Evolutionary conservation across 176 grass and related monocot genomes (phyloP), one percentile per base, ranked within the genome.

Genomic region (Oryza brachyantha): DNA sequence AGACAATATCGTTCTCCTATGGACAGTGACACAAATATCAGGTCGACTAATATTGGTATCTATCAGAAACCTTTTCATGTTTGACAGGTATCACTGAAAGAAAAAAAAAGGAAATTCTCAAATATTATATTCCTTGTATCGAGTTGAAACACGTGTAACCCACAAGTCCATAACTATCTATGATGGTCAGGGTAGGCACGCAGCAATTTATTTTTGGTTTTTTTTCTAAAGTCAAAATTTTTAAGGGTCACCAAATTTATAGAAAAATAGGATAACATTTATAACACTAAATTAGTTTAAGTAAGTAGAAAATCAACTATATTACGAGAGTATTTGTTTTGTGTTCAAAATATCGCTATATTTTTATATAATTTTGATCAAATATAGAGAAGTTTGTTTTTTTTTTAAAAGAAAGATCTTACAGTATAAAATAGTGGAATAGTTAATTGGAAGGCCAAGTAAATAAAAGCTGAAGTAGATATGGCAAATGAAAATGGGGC

Each of bases 81-180:
- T 62, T 27, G 25, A 40, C 5, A 13, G 31, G 10, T n/a, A 52
- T 2, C 52, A 24, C 21, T 2, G 52, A 22, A 10, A 67, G 36
- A 22, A 38, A 10, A 34, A 24, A 58, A 74, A 36, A 10, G 7
- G 7, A 74, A 28, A 11, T 24, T 3, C 40, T 65, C 10, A 10
- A 13, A 43, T 52, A 66, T 50, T 22, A 43, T 52, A 66, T 50
- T 22, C 48, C 21, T 50, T 50, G 57, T 27, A 36, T 25, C 34
- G 12, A 16, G 27, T 78, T n/a, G 27, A 62, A 29, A 73, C 69
- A 62, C 59, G 68, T 82, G 69, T 29, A 50, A 52, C 52, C n/a
- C 62, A 19, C 7, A 21, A 10, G n/a, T 64, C 14, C 68, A 28
- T 63, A 72, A 61, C 29, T 81, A 60, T 80, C 35, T 60, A 37